phyloP scores from a whole-genome alignment of 768 basidiomycete genomes.

The Podaxis sp. region DNA sequence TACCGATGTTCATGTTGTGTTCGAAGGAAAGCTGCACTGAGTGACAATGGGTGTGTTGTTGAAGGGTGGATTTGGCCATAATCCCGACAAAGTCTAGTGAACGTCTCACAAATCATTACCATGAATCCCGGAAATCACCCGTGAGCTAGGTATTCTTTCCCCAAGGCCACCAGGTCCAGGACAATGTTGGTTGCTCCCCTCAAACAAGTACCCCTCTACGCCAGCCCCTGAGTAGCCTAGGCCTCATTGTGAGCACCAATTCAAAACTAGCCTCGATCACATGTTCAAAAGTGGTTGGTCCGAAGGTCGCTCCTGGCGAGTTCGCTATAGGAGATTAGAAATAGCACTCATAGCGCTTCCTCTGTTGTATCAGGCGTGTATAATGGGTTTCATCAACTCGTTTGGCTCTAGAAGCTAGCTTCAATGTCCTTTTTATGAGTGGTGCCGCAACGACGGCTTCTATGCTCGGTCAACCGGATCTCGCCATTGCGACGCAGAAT shows the following conservation, averaged over 20 bases:
- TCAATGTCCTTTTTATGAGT: conserved; percentile 53
- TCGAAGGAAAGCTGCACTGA: too few species aligned
- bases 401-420: conserved; percentile 51
- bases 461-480: conserved; percentile 52
- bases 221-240: neutral
- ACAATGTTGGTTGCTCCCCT: neutral
- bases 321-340: neutral
- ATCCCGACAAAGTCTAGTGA: too few species aligned
- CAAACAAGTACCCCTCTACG: conserved; percentile 14
- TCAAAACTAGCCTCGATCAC: neutral
- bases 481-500: conserved; percentile 54
- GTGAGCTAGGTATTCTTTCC: too few species aligned
- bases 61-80: too few species aligned
- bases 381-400: conserved; percentile 50
- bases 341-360: neutral
- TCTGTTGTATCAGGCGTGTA: conserved; percentile 38
- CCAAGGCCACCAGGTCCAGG: too few species aligned
- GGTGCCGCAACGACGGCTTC: conserved; percentile 52
- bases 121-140: too few species aligned
- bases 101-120: too few species aligned
- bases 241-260: conserved; percentile 13
- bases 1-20: too few species aligned
- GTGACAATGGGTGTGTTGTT: too few species aligned
- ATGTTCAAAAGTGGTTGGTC: neutral
- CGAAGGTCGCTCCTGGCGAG: conserved; percentile 8